Conservation (phyloP, 176 grass and related monocot species). For the Oryza brachyantha region DNA sequence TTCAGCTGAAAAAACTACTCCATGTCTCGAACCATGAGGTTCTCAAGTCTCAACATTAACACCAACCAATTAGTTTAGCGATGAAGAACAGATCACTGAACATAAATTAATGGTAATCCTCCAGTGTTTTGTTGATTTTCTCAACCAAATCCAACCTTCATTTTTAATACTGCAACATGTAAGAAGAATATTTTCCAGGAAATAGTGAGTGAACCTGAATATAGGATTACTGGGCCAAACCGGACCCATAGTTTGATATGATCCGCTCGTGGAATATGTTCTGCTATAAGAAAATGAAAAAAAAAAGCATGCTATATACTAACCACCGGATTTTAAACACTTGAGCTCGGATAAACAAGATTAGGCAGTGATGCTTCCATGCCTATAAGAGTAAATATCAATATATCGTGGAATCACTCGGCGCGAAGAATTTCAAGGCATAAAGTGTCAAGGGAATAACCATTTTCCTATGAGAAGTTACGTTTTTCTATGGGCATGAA, state of each 20-base stretch:
- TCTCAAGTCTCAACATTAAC: neutral
- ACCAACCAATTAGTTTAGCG: neutral
- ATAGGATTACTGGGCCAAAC: constrained; percentile 15
- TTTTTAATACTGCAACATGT: constrained; percentile 4
- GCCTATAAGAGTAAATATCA: neutral
- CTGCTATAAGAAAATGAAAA: constrained; percentile 36
- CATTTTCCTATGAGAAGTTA: constrained; percentile 2
- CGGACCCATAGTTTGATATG: constrained; percentile 12
- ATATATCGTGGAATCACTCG: constrained; percentile 24
- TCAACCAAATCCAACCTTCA: constrained; percentile 7
- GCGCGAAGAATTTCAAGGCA: constrained; percentile 30
- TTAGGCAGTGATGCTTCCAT: constrained; percentile 24
- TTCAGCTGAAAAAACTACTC: neutral
- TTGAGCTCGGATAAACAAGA: neutral
- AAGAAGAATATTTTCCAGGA: constrained; percentile 6
- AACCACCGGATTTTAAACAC: constrained; percentile 1
- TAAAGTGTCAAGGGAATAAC: constrained; percentile 29
- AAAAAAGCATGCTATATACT: constrained; percentile 9
- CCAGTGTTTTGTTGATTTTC: constrained; percentile 6
- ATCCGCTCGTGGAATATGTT: constrained; percentile 33
- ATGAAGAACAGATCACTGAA: neutral
- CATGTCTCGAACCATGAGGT: neutral
- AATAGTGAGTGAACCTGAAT: neutral
- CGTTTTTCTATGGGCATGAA: neutral
- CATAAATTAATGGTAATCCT: neutral